phyloP scores from a whole-genome alignment of 257 asterid genomes.

The Plantago ovata region DNA sequence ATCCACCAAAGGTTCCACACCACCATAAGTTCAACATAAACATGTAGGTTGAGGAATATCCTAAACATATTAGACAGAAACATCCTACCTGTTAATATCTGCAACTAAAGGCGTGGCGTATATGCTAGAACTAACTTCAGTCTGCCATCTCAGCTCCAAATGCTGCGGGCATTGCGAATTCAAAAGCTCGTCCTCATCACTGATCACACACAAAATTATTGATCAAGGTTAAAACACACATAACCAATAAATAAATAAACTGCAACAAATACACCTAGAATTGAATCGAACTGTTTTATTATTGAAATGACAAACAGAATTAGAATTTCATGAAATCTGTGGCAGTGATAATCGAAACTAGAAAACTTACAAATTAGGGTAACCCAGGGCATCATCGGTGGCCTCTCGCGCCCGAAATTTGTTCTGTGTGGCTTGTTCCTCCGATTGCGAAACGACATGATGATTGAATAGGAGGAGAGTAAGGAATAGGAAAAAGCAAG shows the following conservation, averaged over 20 bases:
- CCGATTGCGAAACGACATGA: conserved; percentile 56
- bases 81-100: conserved; percentile 81
- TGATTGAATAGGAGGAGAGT: conserved; percentile 49
- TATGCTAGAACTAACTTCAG: conserved; percentile 97
- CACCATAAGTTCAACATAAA: no score
- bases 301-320: conserved; percentile 7
- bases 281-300: not conserved
- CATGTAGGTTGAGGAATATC: no score
- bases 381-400: conserved; percentile 82
- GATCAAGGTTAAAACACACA: conserved; percentile 7
- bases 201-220: conserved; percentile 26
- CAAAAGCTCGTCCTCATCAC: conserved; percentile 87
- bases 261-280: not conserved
- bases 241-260: not conserved
- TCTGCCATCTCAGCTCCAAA: conserved; percentile 97
- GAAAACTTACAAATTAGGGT: conserved; percentile 72
- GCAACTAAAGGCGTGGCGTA: conserved; percentile 91
- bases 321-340: conserved; percentile 7
- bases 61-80: no score
- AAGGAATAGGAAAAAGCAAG: conserved; percentile 15
- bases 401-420: conserved; percentile 96
- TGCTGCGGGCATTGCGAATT: conserved; percentile 94
- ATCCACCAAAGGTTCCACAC: not conserved
- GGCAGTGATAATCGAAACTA: not conserved
- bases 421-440: conserved; percentile 62